Conservation (phyloP, 805 yeast genomes). For the Schwanniomyces sp. region DNA sequence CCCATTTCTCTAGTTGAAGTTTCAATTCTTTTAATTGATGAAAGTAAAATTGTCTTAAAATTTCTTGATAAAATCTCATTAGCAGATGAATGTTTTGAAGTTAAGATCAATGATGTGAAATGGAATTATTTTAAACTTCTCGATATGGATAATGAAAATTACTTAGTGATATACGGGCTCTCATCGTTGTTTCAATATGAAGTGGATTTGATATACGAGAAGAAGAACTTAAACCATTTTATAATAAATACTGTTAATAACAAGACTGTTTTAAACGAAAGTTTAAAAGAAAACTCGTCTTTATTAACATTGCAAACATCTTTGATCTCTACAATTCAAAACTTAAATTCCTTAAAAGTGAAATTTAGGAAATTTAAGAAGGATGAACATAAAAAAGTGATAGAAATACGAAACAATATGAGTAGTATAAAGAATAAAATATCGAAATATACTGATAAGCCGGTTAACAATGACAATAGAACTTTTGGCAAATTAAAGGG, state of each 20-base stretch:
- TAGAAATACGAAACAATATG: constrained; percentile 32
- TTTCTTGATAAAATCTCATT: constrained; percentile 14
- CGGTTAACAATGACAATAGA: constrained; percentile 25
- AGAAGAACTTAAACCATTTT: constrained; percentile 17
- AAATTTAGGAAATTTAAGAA: constrained; percentile 32
- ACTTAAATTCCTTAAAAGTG: constrained; percentile 19
- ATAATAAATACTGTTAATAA: constrained; percentile 29
- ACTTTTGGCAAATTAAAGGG: constrained; percentile 38
- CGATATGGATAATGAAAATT: constrained; percentile 10
- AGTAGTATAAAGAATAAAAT: constrained; percentile 31
- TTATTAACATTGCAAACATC: constrained; percentile 32
- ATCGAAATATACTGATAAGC: constrained; percentile 25
- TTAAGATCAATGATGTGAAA: constrained; percentile 31
- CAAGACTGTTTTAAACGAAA: constrained; percentile 21
- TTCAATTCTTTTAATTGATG: constrained; percentile 27
- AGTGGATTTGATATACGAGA: constrained; percentile 23
- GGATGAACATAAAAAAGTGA: constrained; percentile 35
- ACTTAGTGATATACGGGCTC: constrained; percentile 32
- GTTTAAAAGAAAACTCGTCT: constrained; percentile 25
- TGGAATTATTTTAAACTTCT: constrained; percentile 31
- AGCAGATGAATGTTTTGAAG: constrained; percentile 7
- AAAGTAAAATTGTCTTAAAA: constrained; percentile 28
- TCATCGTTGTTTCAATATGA: constrained; percentile 38
- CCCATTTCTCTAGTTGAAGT: constrained; percentile 9
- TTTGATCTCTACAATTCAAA: constrained; percentile 29